Evolutionary conservation across 1,284 basidiomycete genomes (phyloP).

Genomic region (Hemileia vastatrix): DNA sequence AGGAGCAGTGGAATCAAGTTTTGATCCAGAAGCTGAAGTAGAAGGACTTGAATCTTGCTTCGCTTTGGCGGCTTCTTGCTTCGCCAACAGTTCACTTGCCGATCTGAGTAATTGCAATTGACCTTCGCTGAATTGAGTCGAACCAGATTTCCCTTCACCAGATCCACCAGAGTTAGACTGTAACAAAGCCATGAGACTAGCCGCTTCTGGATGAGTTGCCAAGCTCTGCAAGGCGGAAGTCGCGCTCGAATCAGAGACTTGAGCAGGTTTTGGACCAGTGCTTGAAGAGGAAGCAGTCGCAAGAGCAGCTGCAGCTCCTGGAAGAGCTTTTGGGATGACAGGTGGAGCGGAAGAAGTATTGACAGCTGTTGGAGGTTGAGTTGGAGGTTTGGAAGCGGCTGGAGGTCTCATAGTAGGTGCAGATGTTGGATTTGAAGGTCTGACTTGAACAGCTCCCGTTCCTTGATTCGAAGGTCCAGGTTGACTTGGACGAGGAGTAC

Average conservation of each 20-base stretch:
- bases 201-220: not conserved
- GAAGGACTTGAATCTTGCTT: not conserved
- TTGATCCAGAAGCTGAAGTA: too few relatives aligned
- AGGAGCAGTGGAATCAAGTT: too few relatives aligned
- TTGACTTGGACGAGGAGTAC: not conserved
- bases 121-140: not conserved
- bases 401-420: not conserved
- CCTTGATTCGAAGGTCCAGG: not conserved
- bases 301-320: not conserved
- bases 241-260: not conserved
- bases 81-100: not conserved
- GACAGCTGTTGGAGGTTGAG: not conserved
- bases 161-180: not conserved
- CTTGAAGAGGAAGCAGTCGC: not conserved
- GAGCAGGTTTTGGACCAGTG: not conserved
- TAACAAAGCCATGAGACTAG: not conserved
- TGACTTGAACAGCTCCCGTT: not conserved
- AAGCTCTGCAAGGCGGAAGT: not conserved
- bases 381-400: not conserved
- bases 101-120: not conserved
- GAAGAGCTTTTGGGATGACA: not conserved
- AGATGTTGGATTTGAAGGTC: not conserved
- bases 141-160: not conserved
- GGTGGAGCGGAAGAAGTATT: not conserved
- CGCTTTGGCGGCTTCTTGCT: not conserved